Conservation (phyloP, 169 alveolate genomes). For the Eimeria necatrix region DNA sequence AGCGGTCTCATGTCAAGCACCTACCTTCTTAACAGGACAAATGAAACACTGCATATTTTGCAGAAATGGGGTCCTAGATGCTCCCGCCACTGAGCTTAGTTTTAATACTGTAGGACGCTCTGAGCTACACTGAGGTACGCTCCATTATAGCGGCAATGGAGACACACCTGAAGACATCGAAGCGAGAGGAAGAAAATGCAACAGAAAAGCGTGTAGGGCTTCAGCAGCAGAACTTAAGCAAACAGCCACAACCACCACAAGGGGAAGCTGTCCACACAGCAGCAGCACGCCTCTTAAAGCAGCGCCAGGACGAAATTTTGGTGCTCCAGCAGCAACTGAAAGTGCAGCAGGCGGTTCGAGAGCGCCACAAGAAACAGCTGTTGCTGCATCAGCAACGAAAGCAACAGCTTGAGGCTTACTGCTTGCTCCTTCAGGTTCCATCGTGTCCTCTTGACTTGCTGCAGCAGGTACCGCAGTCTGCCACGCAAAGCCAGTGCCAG, state of each 20-base stretch:
- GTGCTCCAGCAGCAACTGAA: slow-evolving; percentile 52
- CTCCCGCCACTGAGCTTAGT: too few relatives aligned
- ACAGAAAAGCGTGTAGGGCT: background rate
- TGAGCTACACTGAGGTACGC: too few relatives aligned
- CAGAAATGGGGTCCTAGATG: too few relatives aligned
- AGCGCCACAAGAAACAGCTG: slow-evolving; percentile 38
- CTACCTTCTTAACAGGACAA: too few relatives aligned
- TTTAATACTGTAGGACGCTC: too few relatives aligned
- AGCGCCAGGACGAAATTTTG: slow-evolving; percentile 44
- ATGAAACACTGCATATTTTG: too few relatives aligned
- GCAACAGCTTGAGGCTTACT: slow-evolving; percentile 13
- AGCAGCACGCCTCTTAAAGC: slow-evolving; percentile 31
- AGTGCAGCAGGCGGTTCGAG: slow-evolving; percentile 18
- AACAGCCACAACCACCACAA: background rate
- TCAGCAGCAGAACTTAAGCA: background rate
- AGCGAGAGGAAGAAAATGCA: background rate
- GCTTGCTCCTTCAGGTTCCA: slow-evolving; percentile 39
- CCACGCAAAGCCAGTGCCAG: background rate
- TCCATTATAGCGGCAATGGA: too few relatives aligned
- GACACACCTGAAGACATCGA: background rate
- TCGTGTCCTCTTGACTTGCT: background rate
- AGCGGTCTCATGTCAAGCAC: too few relatives aligned
- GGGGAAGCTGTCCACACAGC: background rate
- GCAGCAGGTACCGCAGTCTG: slow-evolving; percentile 18
- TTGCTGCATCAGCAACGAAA: slow-evolving; percentile 25